Evolutionary conservation across 306 rosid species (phyloP).

Genomic region (Quercus engelmannii): DNA sequence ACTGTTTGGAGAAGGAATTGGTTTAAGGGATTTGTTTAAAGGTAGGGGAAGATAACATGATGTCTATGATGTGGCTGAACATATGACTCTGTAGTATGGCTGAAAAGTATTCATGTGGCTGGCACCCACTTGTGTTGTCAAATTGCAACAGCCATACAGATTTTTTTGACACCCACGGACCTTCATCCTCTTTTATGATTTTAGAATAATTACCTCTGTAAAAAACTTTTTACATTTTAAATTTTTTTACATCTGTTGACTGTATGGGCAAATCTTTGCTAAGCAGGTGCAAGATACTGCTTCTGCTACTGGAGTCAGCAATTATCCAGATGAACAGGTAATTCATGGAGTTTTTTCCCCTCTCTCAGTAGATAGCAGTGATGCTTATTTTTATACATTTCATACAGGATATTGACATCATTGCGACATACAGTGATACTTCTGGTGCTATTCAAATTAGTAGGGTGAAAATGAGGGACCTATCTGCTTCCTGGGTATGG

Average conservation of each 20-base stretch:
- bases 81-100: neutral
- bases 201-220: neutral
- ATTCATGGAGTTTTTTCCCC: slow-evolving; percentile 7
- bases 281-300: slow-evolving; percentile 44
- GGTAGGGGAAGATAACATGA: neutral
- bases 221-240: neutral
- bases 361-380: slow-evolving; percentile 10
- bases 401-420: slow-evolving; percentile 75
- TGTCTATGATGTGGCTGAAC: neutral
- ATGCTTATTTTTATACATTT: slow-evolving; percentile 31
- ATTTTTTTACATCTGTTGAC: slow-evolving; percentile 16
- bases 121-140: neutral
- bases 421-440: slow-evolving; percentile 67
- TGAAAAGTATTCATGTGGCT: neutral
- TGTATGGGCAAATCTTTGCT: slow-evolving; percentile 19
- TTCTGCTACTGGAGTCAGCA: slow-evolving; percentile 33
- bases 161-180: neutral
- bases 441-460: slow-evolving; percentile 62
- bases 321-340: slow-evolving; percentile 66
- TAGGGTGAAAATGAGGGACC: slow-evolving; percentile 71
- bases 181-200: neutral
- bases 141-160: neutral
- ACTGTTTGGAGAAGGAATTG: neutral
- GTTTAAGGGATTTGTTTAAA: neutral
- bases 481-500: slow-evolving; percentile 91